These are phyloP conservation scores for Xylaria sp. DNA, from an alignment of 2,329 filamentous ascomycete species.

Conservation along the genomic window DNA sequence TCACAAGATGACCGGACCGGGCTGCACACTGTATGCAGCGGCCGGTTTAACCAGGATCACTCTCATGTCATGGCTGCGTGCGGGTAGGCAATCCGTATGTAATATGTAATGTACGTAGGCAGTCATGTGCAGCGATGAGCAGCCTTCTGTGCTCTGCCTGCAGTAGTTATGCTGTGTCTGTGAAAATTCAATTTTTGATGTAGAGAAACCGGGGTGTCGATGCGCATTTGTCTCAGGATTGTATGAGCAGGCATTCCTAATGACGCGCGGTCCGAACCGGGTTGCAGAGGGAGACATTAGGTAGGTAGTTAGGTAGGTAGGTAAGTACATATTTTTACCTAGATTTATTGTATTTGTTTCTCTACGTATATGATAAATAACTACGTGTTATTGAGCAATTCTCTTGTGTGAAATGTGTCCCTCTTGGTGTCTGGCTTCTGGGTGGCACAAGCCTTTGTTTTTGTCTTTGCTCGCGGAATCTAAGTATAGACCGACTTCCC, in stretches of 20 bases:
- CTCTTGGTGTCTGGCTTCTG: neutral
- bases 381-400: too few species aligned
- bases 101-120: neutral
- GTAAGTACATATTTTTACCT: too few species aligned
- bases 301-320: too few species aligned
- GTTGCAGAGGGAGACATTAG: slow-evolving; percentile 7
- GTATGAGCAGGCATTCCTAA: slow-evolving; percentile 28
- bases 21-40: slow-evolving; percentile 1
- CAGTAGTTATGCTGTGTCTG: neutral
- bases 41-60: slow-evolving; percentile 9
- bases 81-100: slow-evolving; percentile 23
- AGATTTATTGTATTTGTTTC: too few species aligned
- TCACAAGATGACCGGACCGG: neutral
- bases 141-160: neutral
- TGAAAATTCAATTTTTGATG: slow-evolving; percentile 13
- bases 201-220: slow-evolving; percentile 8
- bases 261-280: slow-evolving; percentile 31
- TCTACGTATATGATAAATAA: too few species aligned
- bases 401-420: neutral
- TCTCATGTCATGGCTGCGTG: slow-evolving; percentile 14
- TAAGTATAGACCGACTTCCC: slow-evolving; percentile 17
- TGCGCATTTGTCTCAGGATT: slow-evolving; percentile 21
- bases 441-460: neutral
- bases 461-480: slow-evolving; percentile 14
- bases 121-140: slow-evolving; percentile 6